phyloP scores from a whole-genome alignment of 176 grass and related monocot genomes.

The Oryza meyeriana region DNA sequence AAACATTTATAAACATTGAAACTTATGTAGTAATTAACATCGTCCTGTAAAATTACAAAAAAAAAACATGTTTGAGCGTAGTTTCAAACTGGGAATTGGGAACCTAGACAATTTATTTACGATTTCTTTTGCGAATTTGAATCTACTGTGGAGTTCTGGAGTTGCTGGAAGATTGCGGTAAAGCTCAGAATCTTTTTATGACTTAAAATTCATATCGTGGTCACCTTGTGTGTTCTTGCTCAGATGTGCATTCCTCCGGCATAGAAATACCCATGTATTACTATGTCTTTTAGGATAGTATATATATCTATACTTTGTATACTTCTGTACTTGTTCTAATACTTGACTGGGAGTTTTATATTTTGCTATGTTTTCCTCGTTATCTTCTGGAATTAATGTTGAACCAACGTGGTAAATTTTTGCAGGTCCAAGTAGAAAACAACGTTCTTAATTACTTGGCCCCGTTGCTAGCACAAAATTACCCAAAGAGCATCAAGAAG shows the following conservation, averaged over 20 bases:
- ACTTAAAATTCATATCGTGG: neutral
- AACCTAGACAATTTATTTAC: too few relatives aligned
- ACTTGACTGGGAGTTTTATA: neutral
- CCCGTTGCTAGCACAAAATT: slow-evolving; percentile 40
- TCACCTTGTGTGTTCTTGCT: neutral
- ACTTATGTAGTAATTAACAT: too few relatives aligned
- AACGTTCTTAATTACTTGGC: slow-evolving; percentile 49
- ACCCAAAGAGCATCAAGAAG: slow-evolving; percentile 61
- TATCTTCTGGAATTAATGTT: slow-evolving; percentile 11
- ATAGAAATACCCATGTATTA: neutral
- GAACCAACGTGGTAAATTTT: slow-evolving; percentile 10
- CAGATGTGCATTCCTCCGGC: neutral
- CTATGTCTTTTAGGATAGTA: neutral
- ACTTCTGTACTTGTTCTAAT: neutral
- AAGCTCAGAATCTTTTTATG: neutral
- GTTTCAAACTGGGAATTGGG: too few relatives aligned
- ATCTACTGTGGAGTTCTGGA: too few relatives aligned
- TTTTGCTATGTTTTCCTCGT: neutral
- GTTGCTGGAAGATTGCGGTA: neutral
- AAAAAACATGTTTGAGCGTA: too few relatives aligned
- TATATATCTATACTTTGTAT: neutral
- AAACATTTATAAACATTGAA: too few relatives aligned
- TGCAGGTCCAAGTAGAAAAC: slow-evolving; percentile 63
- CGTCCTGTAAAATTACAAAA: too few relatives aligned
- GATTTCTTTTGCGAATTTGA: too few relatives aligned